These are phyloP conservation scores for Tilletia setariae DNA, from an alignment of 1,284 basidiomycete genomes.

Conservation along the genomic window DNA sequence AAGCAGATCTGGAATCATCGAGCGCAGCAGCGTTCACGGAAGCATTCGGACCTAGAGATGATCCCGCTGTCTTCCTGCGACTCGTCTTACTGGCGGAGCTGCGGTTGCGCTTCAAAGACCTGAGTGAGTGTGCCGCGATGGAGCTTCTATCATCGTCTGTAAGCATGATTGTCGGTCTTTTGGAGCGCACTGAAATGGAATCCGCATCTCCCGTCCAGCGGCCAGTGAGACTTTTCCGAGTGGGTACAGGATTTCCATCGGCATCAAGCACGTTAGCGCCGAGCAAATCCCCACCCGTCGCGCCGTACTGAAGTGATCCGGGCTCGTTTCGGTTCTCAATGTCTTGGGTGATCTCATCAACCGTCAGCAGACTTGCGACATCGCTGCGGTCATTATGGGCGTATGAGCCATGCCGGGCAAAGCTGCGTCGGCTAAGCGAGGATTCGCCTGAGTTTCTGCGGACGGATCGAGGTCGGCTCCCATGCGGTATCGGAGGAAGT, in stretches of 20 bases:
- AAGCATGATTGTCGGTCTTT: conserved; percentile 30
- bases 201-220: conserved; percentile 12
- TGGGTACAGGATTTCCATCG: conserved; percentile 49
- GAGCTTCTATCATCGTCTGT: conserved; percentile 6
- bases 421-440: conserved; percentile 34
- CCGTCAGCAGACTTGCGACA: conserved; percentile 84
- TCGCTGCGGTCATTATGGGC: conserved; percentile 67
- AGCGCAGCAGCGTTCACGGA: no score
- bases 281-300: conserved; percentile 11
- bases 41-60: background rate
- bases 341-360: conserved; percentile 95
- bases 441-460: conserved; percentile 41
- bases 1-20: no score
- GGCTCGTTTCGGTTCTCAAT: conserved; percentile 75
- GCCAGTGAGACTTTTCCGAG: conserved; percentile 4
- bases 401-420: conserved; percentile 28
- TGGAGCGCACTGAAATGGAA: conserved; percentile 24
- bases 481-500: no score
- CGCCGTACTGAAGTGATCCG: background rate
- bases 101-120: conserved; percentile 17
- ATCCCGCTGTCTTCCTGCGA: background rate
- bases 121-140: conserved; percentile 37
- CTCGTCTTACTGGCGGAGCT: background rate
- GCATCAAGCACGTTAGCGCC: conserved; percentile 41
- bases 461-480: conserved; percentile 19